Base-by-base conservation (phyloP, 2,329 filamentous ascomycete genomes). In the Pseudophaeomoniella oleicola region DNA sequence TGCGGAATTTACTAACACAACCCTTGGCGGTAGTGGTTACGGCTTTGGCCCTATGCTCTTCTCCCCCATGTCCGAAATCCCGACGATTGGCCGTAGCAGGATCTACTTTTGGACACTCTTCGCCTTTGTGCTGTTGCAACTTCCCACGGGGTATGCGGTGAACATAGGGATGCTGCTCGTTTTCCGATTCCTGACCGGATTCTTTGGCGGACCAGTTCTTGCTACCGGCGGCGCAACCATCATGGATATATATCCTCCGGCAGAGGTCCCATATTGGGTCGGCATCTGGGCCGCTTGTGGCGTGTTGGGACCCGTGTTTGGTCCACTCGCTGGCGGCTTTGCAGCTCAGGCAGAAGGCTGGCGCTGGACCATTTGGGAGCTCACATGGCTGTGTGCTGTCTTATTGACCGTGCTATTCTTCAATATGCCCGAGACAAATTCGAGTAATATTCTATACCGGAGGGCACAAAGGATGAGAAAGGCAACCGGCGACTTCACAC, bases 41-140 rank as follows among this genome's bases (percentile, higher is more conserved):
- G 46, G 45, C 10, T 36, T 46, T 16, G 46, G 46, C 2, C 45
- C 45, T 22, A 30, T 48, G 19, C 32, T 47, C 12, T 81, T 73
- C 56, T 74, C 73, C 0, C 79, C 79, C 0, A 54, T 83, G 30
- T 71, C 65, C 34, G 79, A 84, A 55, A 71, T 83, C 15, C 75
- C 78, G 0, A 50, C 65, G 32, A 68, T 83, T 35, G 79, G 80
- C 2, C 66, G 79, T 4, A 82, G 77, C 46, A 71, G 72, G 0
- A 69, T 78, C 4, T 84, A 84, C 53, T 69, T 80, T 22, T 52
- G 71, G 44, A 78, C 77, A 6, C 78, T 83, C 59, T 69, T 70
- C 39, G 59, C 83, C 17, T 84, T 82, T 51, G 72, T 79, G 34
- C 66, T 82, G 41, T 54, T 84, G 9, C 72, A 69, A 4, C 66